phyloP scores from a whole-genome alignment of 2,329 filamentous ascomycete species.

The Botryotinia narcissicola region DNA sequence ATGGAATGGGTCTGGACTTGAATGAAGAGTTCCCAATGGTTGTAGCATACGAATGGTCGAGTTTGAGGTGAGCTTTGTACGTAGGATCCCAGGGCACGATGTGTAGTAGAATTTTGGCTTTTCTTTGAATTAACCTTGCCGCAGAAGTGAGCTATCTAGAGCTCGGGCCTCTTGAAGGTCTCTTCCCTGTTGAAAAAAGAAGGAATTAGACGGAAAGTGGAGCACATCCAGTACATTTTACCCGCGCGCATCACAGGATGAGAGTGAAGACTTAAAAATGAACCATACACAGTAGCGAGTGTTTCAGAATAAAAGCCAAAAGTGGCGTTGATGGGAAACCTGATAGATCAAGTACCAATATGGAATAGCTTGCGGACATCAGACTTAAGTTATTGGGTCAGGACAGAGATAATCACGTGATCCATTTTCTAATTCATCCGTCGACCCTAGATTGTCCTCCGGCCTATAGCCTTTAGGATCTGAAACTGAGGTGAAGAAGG shows the following conservation, averaged over 20 bases:
- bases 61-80: background rate
- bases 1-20: background rate
- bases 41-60: background rate
- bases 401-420: background rate
- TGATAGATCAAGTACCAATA: background rate
- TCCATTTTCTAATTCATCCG: fast-evolving
- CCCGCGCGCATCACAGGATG: background rate
- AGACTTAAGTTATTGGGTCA: background rate
- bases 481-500: background rate
- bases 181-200: background rate
- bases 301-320: background rate
- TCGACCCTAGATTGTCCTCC: background rate
- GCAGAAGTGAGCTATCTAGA: background rate
- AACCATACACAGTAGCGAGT: background rate
- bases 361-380: background rate
- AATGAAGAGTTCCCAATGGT: background rate
- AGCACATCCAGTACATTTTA: background rate
- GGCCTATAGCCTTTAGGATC: background rate
- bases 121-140: background rate
- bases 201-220: background rate
- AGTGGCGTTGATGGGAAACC: background rate
- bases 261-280: background rate
- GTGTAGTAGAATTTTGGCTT: background rate
- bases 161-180: background rate
- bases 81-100: background rate